Evolutionary conservation across 2,329 filamentous ascomycete genomes (phyloP).

Genomic region (Fusarium tupiense): DNA sequence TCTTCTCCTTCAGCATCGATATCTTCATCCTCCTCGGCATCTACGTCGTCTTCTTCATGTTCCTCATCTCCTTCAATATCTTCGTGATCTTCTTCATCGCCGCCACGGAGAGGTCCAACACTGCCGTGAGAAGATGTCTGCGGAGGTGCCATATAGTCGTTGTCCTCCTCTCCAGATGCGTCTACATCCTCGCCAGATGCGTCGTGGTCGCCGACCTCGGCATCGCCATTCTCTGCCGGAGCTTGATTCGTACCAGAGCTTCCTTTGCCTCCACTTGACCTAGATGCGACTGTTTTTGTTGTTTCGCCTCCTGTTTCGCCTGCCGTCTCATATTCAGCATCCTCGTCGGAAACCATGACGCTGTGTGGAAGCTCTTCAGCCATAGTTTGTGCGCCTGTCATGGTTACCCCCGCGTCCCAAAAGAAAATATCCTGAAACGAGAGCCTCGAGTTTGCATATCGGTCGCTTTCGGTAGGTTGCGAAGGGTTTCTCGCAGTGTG

Average conservation of each 20-base stretch:
- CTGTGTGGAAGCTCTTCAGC: conserved; percentile 68
- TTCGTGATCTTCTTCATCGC: conserved; percentile 38
- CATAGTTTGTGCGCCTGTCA: conserved; percentile 64
- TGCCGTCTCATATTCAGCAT: conserved; percentile 54
- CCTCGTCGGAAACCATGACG: conserved; percentile 62
- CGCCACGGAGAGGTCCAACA: conserved; percentile 45
- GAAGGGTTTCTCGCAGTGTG: conserved; percentile 33
- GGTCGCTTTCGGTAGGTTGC: conserved; percentile 32
- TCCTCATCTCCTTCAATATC: conserved; percentile 50
- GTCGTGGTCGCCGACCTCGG: conserved; percentile 52
- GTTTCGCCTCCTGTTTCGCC: conserved; percentile 46
- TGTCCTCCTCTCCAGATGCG: conserved; percentile 55
- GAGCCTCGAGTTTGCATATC: conserved; percentile 46
- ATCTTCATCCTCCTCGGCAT: conserved; percentile 53
- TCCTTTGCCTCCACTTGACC: background rate
- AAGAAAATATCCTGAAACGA: conserved; percentile 24
- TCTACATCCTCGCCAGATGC: conserved; percentile 56
- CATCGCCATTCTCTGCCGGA: conserved; percentile 45
- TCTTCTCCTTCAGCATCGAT: conserved; percentile 43
- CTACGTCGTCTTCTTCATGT: conserved; percentile 34
- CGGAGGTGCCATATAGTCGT: conserved; percentile 43
- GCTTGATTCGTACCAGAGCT: background rate
- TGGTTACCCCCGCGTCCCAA: conserved; percentile 47
- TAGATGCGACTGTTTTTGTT: conserved; percentile 35
- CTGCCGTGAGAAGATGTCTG: conserved; percentile 41